Conservation (phyloP, 306 rosid species). For the Fragaria iinumae region DNA sequence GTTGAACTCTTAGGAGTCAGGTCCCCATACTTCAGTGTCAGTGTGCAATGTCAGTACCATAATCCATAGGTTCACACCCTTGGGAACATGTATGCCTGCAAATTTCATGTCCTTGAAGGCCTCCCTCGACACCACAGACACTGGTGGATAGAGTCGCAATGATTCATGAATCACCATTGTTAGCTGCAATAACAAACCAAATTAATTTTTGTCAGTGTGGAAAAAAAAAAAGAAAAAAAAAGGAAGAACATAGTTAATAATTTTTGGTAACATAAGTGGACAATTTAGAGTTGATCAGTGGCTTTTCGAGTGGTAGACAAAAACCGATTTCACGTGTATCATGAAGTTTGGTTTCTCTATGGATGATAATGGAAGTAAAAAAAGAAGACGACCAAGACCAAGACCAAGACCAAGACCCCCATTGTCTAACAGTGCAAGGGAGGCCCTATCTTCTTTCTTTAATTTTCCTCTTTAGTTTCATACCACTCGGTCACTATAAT, state of each 20-base stretch:
- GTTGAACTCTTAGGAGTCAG: conserved; percentile 18
- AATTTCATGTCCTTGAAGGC: conserved; percentile 22
- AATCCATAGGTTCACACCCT: conserved; percentile 25
- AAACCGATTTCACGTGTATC: too few species aligned
- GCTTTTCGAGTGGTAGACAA: too few species aligned
- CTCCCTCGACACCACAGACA: conserved; percentile 26
- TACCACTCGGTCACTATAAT: background rate
- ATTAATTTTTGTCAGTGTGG: background rate
- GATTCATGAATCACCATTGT: conserved; percentile 34
- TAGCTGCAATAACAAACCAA: conserved; percentile 10
- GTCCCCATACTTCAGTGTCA: conserved; percentile 13
- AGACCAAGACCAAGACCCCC: background rate
- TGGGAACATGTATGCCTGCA: conserved; percentile 12
- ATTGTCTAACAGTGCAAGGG: background rate
- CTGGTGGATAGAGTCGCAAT: conserved; percentile 21
- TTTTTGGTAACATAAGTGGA: too few species aligned
- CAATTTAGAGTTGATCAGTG: too few species aligned
- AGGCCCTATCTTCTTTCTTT: background rate
- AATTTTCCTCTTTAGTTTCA: background rate
- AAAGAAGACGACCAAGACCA: background rate
- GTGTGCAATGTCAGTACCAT: too few species aligned
- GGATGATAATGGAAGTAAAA: background rate
- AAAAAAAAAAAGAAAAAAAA: too few species aligned
- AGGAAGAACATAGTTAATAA: too few species aligned
- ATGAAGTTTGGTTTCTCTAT: too few species aligned